Evolutionary conservation across 257 asterid genomes (phyloP), one percentile per base, ranked within the genome.

Genomic region (Salvia hispanica): DNA sequence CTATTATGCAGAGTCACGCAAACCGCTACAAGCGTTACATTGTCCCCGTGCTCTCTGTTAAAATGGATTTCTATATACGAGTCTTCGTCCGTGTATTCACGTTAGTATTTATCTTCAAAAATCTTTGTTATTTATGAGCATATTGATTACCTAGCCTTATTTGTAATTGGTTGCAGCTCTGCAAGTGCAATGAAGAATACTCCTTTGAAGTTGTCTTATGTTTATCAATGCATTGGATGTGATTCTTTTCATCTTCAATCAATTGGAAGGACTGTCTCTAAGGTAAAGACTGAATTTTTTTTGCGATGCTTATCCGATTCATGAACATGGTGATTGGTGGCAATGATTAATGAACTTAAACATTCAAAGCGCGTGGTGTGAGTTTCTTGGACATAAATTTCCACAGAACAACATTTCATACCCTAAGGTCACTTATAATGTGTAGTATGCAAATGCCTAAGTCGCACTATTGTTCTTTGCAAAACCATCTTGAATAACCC

Each of bases 211-310:
- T 88, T 94, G 50, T 91, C 99, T 15, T 94, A 94, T 77, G 95
- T 88, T 68, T 94, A 88, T 71, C 99, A 91, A 64, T 94, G 99
- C 83, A 86, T 59, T 70, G 92, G 99, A 48, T 94, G 97, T 70
- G 99, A 94, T 81, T 94, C 97, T 21, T 94, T 90, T 77, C 97
- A 94, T 75, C 97, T 94, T 54, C 99, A 94, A 84, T 87, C 97
- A 28, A 44, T 94, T 72, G 99, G 95, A 56, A 85, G 96, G 76
- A 85, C 91, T 2, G 86, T 85, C 57, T 25, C 97, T 59, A 94
- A 94, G 97, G 99, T 91, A 63, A 54, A 36, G 9, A 28, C 18
- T 13, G 33, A 14, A 40, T n/a, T n/a, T 7, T 50, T 37, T 74
- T 8, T 67, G 39, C 43, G 46, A 48, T 70, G 15, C 44, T 58